Base-by-base conservation (phyloP, 495 filamentous ascomycete genomes). In the Neurospora africana region DNA sequence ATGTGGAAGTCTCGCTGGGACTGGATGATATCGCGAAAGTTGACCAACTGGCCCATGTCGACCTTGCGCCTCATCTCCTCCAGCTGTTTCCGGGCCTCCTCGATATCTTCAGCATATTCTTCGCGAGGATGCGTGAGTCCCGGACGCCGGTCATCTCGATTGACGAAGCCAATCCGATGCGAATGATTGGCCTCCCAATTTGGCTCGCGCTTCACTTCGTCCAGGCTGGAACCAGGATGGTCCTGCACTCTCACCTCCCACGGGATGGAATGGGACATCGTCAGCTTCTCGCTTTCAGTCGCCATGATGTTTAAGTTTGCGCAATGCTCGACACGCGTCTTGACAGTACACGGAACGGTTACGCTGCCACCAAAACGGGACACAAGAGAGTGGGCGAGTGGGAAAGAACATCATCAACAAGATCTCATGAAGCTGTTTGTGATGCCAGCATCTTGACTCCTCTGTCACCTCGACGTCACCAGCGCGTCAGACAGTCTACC, bases 1-100 rank as follows among this genome's bases (percentile, higher is more conserved):
- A 75, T 23, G 27, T 75, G 72, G 7, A 75, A 69, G 35, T 53
- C 37, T 2, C 33, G 23, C 21, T 75, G 74, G 15, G 58, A 30
- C 65, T 71, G 36, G 15, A 75, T 75, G 27, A 75, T 7, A n/a
- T 75, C 74, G 4, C 74, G 47, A 40, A 75, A 75, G 35, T 75
- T 75, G 69, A 75, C 74, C 35, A 73, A 39, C 0, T 69, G 39
- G 23, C 72, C 72, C 9, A 21, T 33, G 36, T 69, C 17, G 6
- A 67, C 38, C 8, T 27, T 43, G 7, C 33, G 19, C 3, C 15
- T 10, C 27, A 75, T 33, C 0, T 75, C 69, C 19, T 69, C 41
- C 43, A 72, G 35, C 69, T 71, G 65, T 13, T 61, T 69, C 8
- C 40, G 41, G 2, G 74, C 72, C 2, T 30, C 47, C 23, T 39